Conservation (phyloP, 1,284 basidiomycete genomes). For the Hypsizygus ulmarius region DNA sequence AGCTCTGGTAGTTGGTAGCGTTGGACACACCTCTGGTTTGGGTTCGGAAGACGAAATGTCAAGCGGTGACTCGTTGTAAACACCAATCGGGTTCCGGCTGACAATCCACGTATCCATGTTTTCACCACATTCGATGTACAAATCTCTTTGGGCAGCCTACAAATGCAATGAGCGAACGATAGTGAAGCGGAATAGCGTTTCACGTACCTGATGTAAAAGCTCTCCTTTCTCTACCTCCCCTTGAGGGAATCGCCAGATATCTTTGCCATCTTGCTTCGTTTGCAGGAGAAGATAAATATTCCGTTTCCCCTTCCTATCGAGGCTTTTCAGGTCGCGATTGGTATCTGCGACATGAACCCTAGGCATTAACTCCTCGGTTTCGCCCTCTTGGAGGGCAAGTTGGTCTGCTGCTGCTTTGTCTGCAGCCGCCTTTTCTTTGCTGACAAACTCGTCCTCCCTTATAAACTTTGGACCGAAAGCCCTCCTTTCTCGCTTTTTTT, state of each 20-base stretch:
- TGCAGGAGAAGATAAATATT: slow-evolving; percentile 85
- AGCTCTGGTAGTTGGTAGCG: not conserved
- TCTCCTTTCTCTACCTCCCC: slow-evolving; percentile 62
- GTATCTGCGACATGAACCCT: slow-evolving; percentile 63
- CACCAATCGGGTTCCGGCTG: slow-evolving; percentile 69
- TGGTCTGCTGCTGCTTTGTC: slow-evolving; percentile 54
- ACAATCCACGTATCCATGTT: slow-evolving; percentile 84
- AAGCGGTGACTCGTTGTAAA: slow-evolving; percentile 47
- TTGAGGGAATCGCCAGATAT: slow-evolving; percentile 81
- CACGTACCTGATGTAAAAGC: slow-evolving; percentile 64
- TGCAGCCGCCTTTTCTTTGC: slow-evolving; percentile 41
- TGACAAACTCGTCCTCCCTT: slow-evolving; percentile 36
- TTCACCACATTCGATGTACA: slow-evolving; percentile 65
- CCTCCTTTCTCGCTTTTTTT: slow-evolving; percentile 64
- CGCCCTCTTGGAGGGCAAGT: slow-evolving; percentile 65
- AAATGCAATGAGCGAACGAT: slow-evolving; percentile 1
- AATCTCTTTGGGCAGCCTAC: slow-evolving; percentile 68
- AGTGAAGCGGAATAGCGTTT: not conserved
- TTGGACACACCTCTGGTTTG: slow-evolving; percentile 33
- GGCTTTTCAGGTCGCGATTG: slow-evolving; percentile 61
- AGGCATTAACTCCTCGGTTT: slow-evolving; percentile 58
- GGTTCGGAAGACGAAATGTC: slow-evolving; percentile 23
- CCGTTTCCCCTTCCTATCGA: slow-evolving; percentile 80
- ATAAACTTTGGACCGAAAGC: slow-evolving; percentile 68
- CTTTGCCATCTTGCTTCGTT: slow-evolving; percentile 47